Conservation (phyloP, 73 alveolate species). For the Blepharisma stoltei region DNA sequence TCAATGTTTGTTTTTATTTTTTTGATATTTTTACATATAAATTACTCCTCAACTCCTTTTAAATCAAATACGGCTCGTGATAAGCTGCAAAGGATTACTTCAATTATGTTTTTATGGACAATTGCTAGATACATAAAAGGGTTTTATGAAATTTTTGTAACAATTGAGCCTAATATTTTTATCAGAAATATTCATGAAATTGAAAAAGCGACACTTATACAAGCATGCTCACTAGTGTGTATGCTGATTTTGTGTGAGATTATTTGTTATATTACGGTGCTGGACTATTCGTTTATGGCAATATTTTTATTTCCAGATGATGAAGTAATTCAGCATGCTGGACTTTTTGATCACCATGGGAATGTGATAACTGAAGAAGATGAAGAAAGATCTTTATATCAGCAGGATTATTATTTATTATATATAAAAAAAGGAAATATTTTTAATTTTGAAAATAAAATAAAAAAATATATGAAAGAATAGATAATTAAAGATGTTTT, state of each 20-base stretch:
- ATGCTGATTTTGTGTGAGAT: background rate
- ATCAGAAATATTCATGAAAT: background rate
- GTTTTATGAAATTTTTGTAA: background rate
- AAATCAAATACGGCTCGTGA: background rate
- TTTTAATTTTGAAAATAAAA: no score
- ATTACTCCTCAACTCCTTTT: slow-evolving; percentile 29
- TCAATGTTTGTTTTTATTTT: background rate
- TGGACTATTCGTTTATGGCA: background rate
- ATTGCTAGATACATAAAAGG: slow-evolving; percentile 15
- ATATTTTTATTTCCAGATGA: background rate
- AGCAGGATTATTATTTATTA: no score
- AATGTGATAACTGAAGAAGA: background rate
- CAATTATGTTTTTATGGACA: slow-evolving; percentile 4
- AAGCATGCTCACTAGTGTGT: background rate
- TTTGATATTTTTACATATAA: background rate
- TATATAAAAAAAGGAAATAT: no score
- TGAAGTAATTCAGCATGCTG: background rate
- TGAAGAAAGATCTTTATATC: no score
- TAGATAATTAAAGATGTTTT: no score
- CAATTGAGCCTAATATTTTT: background rate
- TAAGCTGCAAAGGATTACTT: background rate
- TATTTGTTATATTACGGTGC: background rate
- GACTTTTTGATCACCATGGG: background rate
- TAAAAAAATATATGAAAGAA: no score
- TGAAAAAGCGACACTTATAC: background rate